Evolutionary conservation across 2,329 filamentous ascomycete species (phyloP).

Genomic region (Epichloe gansuensis): DNA sequence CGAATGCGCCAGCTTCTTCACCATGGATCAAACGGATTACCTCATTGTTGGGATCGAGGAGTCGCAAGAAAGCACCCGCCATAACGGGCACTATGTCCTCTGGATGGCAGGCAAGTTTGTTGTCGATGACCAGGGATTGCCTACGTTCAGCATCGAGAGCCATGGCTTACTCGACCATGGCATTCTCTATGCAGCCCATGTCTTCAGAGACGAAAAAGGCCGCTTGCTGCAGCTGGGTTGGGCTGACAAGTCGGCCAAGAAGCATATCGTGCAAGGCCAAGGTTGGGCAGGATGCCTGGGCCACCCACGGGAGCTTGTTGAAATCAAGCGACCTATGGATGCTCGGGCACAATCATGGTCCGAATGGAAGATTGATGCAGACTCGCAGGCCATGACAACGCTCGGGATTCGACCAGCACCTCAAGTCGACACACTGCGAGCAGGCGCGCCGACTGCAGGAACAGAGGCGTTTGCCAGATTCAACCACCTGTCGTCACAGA

Average conservation of each 20-base stretch:
- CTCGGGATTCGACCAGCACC: conserved; percentile 9
- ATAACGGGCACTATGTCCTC: conserved; percentile 8
- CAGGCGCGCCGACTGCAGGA: not conserved
- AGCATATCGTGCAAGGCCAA: conserved; percentile 5
- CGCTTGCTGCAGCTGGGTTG: conserved; percentile 10
- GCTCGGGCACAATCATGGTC: not conserved
- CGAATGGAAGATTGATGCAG: conserved; percentile 8
- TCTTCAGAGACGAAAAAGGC: conserved; percentile 10
- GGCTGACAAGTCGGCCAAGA: conserved; percentile 9
- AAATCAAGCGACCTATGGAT: conserved; percentile 3
- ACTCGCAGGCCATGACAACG: conserved; percentile 6
- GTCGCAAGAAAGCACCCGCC: conserved; percentile 5
- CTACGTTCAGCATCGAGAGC: conserved; percentile 5
- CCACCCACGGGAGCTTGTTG: conserved; percentile 8
- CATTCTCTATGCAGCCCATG: conserved; percentile 12
- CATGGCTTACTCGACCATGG: conserved; percentile 12
- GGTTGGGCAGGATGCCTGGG: conserved; percentile 10
- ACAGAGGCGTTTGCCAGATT: conserved; percentile 1
- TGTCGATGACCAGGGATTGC: not conserved
- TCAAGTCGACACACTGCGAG: conserved; percentile 4
- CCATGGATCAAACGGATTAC: conserved; percentile 6
- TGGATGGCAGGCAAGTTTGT: conserved; percentile 7
- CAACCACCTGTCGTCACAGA: not conserved
- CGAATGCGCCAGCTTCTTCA: conserved; percentile 14
- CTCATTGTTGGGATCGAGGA: conserved; percentile 9